Conservation (phyloP, 2,329 filamentous ascomycete species). For the Polytolypa hystricis region DNA sequence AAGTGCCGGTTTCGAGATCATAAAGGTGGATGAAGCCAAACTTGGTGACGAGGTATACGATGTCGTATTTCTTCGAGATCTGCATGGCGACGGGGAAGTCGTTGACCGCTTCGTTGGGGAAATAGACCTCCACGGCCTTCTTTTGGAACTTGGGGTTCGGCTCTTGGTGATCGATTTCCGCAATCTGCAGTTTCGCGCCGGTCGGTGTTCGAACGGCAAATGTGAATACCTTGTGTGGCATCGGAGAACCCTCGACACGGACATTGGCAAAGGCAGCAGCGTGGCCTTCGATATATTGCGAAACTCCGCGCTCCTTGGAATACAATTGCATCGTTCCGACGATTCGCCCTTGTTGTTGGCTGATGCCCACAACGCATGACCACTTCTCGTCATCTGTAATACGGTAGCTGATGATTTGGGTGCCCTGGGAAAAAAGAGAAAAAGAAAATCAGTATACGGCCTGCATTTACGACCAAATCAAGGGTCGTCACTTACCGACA, state of each 20-base stretch:
- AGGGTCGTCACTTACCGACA: slow-evolving; percentile 51
- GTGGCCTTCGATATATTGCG: slow-evolving; percentile 95
- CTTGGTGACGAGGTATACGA: slow-evolving; percentile 96
- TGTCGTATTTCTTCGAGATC: slow-evolving; percentile 89
- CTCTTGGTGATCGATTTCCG: slow-evolving; percentile 89
- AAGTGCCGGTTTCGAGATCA: slow-evolving; percentile 87
- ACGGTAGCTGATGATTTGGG: slow-evolving; percentile 99
- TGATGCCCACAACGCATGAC: slow-evolving; percentile 96
- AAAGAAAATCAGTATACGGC: slow-evolving; percentile 4
- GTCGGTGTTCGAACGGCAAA: slow-evolving; percentile 86
- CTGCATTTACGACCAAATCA: neutral
- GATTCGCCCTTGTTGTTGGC: slow-evolving; percentile 82
- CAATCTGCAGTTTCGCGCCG: slow-evolving; percentile 91
- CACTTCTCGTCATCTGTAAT: slow-evolving; percentile 93
- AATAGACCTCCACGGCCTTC: slow-evolving; percentile 96
- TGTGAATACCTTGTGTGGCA: slow-evolving; percentile 91
- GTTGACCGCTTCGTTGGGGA: slow-evolving; percentile 87
- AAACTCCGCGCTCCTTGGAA: slow-evolving; percentile 90
- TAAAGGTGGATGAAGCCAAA: slow-evolving; percentile 99
- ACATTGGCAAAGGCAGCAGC: slow-evolving; percentile 89
- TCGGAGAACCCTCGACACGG: slow-evolving; percentile 73
- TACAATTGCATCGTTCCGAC: slow-evolving; percentile 96
- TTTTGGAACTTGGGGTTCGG: slow-evolving; percentile 84
- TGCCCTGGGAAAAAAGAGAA: slow-evolving; percentile 47
- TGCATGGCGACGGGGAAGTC: slow-evolving; percentile 98